Base-by-base conservation (phyloP, 805 yeast genomes). In the Zygoascus flipseniorum region DNA sequence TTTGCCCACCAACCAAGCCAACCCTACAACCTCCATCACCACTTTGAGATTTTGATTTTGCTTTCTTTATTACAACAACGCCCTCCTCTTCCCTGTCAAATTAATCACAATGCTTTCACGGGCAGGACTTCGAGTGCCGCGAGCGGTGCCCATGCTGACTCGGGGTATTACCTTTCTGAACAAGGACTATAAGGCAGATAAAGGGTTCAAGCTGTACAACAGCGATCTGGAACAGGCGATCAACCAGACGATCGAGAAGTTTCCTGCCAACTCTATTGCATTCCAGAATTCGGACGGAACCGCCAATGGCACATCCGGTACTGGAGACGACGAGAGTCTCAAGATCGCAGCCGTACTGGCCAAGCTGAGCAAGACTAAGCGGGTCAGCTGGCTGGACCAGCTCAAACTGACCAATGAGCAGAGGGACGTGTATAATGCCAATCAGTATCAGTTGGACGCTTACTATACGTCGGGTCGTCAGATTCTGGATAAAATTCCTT, bases 401-500 rank as follows among this genome's bases (percentile, higher is more conserved):
- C 67, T 76, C 54, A 65, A 70, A 32, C 73, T 85, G 60, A 77
- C 79, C 43, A 73, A 70, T 57, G 78, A 74, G 54, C 81, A 84
- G 64, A 63, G 73, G 48, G 75, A 77, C 63, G 72, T 83, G 61
- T 82, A 75, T 64, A 68, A 76, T 56, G 81, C 77, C 64, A 87
- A 87, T 72, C 75, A 82, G 46, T 75, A 73, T 50, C 85, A 80
- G 66, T 76, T 86, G 62, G 70, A 70, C 58, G 76, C 76, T 64
- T 79, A 71, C 57, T 71, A 72, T 50, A 76, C 79, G 19, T 69
- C 76, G 23, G 79, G 83, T 41, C 83, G 85, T 48, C 75, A 80
- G 62, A 83, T 87, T 62, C 76, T 88, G 59, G 96, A 87, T 68
- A 87, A 87, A 71, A 80, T 87, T 55, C 95, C 96, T 45, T 86